phyloP scores from a whole-genome alignment of 2,329 filamentous ascomycete genomes.

The Atkinsonella hypoxylon region DNA sequence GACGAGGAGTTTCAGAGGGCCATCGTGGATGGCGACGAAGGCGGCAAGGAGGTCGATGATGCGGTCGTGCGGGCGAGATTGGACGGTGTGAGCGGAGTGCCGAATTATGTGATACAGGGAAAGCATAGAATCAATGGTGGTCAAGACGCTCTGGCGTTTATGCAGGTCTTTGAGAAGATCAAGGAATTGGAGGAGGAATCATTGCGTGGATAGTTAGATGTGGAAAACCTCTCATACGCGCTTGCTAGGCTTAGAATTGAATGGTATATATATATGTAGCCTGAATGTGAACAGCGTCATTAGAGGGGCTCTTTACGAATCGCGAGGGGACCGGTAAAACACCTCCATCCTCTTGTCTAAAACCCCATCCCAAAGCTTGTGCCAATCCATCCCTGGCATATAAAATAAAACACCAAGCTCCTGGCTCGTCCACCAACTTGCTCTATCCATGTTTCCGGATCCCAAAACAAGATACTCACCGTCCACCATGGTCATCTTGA shows the following conservation, averaged over 20 bases:
- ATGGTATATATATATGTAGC: not conserved
- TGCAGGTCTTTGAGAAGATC: conserved; percentile 51
- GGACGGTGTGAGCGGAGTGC: conserved; percentile 48
- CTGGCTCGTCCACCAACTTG: conserved; percentile 80
- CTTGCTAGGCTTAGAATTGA: not conserved
- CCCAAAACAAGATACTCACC: conserved; percentile 55
- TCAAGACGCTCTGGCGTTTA: conserved; percentile 53
- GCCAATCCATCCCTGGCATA: conserved; percentile 25
- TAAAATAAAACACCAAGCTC: conserved; percentile 59
- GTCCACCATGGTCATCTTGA: conserved; percentile 69
- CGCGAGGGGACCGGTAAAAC: conserved; percentile 1
- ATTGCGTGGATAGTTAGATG: not conserved
- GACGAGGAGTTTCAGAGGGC: conserved; percentile 22
- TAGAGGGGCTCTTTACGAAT: not conserved
- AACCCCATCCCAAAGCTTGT: conserved; percentile 27
- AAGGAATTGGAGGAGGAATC: conserved; percentile 16
- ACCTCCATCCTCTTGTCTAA: conserved; percentile 24
- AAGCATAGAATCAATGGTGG: conserved; percentile 56
- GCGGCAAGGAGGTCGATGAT: conserved; percentile 25
- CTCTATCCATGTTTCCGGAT: conserved; percentile 74
- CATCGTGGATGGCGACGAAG: conserved; percentile 35
- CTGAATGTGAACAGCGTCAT: not conserved
- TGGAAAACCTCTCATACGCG: not conserved
- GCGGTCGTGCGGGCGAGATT: conserved; percentile 16
- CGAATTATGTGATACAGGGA: conserved; percentile 61